phyloP scores from a whole-genome alignment of 768 basidiomycete species.

The Rhodotorula paludigena region DNA sequence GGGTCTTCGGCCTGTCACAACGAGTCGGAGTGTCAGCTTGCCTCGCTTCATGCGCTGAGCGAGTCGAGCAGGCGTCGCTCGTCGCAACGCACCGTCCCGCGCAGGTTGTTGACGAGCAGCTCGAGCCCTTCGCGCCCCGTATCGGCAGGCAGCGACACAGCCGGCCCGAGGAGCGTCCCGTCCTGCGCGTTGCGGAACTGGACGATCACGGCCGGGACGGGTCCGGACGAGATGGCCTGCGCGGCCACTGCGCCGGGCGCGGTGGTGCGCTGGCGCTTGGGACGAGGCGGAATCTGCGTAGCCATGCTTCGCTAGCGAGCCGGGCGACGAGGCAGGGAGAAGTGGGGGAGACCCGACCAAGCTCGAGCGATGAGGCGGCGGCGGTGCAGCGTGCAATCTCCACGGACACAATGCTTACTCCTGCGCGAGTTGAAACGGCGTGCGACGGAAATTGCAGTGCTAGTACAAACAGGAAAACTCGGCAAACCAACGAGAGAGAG shows the following conservation, averaged over 20 bases:
- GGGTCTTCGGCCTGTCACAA: conserved; percentile 60
- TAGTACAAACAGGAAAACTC: background rate
- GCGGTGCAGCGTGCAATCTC: background rate
- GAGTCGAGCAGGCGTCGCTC: conserved; percentile 1
- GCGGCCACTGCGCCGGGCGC: conserved; percentile 4
- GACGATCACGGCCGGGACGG: conserved; percentile 69
- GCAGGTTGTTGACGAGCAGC: conserved; percentile 79
- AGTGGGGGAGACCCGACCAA: background rate
- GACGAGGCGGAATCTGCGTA: conserved; percentile 40
- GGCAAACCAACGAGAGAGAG: background rate
- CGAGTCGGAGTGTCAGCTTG: background rate
- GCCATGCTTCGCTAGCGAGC: conserved; percentile 29
- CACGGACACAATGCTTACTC: no score
- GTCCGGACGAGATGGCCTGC: conserved; percentile 21
- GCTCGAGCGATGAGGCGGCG: no score
- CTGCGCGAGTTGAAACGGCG: background rate
- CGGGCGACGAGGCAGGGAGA: background rate
- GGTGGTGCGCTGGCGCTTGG: conserved; percentile 35
- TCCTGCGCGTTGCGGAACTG: conserved; percentile 90
- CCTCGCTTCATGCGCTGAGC: conserved; percentile 23
- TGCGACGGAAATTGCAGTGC: background rate
- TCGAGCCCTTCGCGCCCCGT: conserved; percentile 77
- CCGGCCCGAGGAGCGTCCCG: conserved; percentile 71
- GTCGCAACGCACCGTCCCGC: conserved; percentile 59
- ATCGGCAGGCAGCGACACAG: conserved; percentile 83